Evolutionary conservation across 75 land plant species (phyloP).

Genomic region (Sequoiadendron giganteum): DNA sequence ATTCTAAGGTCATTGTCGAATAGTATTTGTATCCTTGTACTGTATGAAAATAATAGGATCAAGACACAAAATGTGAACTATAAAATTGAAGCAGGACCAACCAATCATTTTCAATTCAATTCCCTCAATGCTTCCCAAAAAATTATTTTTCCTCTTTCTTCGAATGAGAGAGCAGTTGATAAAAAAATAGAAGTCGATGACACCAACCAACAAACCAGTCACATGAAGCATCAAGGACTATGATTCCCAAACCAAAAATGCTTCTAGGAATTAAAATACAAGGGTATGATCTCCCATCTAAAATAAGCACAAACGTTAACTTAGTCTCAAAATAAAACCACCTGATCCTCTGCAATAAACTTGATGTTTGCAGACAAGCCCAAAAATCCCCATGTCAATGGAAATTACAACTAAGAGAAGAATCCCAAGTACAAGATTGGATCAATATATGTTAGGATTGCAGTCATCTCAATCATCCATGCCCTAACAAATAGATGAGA

Average conservation of each 20-base stretch:
- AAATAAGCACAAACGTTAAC: not conserved
- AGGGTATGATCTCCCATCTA: not conserved
- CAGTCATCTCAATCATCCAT: not conserved
- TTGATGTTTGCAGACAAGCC: not conserved
- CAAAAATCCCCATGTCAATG: not conserved
- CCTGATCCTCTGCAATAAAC: not conserved
- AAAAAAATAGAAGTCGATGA: not conserved
- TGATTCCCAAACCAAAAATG: not conserved
- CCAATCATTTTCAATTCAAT: not conserved
- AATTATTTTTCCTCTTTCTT: not conserved
- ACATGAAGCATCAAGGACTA: not conserved
- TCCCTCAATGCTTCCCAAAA: not conserved
- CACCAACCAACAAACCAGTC: not conserved
- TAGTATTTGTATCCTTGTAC: not conserved
- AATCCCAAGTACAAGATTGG: slow-evolving; percentile 11
- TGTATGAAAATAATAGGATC: not conserved
- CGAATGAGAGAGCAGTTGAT: not conserved
- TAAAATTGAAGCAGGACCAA: not conserved
- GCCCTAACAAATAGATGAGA: not conserved
- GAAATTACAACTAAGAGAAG: not conserved
- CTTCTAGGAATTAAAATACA: not conserved
- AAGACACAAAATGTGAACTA: not conserved
- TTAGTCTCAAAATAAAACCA: not conserved
- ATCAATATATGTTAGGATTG: not conserved
- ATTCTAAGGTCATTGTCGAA: not conserved